These are phyloP conservation scores for Solanum pinnatisectum DNA, from an alignment of 257 asterid genomes.

Conservation along the genomic window DNA sequence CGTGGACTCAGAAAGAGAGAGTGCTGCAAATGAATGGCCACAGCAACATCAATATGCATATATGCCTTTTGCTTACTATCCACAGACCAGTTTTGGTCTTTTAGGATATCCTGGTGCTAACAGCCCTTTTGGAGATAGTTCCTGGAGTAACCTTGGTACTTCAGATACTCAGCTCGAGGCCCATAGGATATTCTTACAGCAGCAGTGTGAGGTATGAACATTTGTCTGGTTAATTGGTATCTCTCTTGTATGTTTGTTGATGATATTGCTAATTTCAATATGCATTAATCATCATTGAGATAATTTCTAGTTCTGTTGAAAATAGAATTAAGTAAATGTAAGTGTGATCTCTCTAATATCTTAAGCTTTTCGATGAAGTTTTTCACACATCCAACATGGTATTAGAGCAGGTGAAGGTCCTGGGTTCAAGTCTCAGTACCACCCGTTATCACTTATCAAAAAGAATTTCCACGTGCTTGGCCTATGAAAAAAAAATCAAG, in stretches of 20 bases:
- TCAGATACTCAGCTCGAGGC: conserved; percentile 36
- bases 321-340: background rate
- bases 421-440: background rate
- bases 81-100: conserved; percentile 13
- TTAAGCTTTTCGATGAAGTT: background rate
- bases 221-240: background rate
- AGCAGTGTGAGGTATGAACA: conserved; percentile 64
- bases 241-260: background rate
- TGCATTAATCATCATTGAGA: background rate
- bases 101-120: conserved; percentile 15
- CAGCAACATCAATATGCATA: conserved; percentile 22
- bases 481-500: background rate
- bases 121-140: background rate
- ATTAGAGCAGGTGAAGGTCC: background rate
- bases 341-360: background rate
- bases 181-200: conserved; percentile 44
- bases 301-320: background rate
- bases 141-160: background rate
- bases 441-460: background rate
- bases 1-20: conserved; percentile 16
- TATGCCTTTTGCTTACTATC: conserved; percentile 15
- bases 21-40: conserved; percentile 15
- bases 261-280: background rate
- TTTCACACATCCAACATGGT: background rate
- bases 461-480: background rate